Evolutionary conservation across 495 filamentous ascomycete species (phyloP).

Genomic region (Aspergillus wentii): DNA sequence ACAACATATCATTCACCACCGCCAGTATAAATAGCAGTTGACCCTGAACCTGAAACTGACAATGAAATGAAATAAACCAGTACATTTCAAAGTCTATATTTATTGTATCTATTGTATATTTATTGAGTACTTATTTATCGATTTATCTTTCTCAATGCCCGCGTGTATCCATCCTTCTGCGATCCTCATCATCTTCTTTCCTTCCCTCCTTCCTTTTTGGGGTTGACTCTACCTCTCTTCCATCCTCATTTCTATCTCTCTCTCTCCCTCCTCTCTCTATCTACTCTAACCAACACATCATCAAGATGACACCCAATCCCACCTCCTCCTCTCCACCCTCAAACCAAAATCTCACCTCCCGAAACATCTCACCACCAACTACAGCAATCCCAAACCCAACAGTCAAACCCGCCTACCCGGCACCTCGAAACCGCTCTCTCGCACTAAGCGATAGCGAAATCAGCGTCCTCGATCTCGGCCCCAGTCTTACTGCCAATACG

Average conservation of each 20-base stretch:
- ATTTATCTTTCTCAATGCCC: no score
- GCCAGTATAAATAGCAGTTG: no score
- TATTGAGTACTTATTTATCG: no score
- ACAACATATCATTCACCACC: no score
- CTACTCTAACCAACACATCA: neutral
- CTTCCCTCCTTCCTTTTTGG: no score
- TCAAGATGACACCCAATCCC: neutral
- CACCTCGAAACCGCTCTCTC: neutral
- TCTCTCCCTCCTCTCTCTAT: neutral
- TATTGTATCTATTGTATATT: no score
- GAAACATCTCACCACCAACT: neutral
- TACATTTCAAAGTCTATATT: no score
- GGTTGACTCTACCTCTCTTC: no score
- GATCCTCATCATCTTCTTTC: no score
- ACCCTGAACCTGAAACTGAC: no score
- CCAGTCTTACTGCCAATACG: slow-evolving; percentile 7
- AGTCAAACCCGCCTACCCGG: neutral
- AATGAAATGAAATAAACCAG: no score
- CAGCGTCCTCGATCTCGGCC: slow-evolving; percentile 25
- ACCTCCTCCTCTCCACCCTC: neutral
- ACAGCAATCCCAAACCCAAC: slow-evolving; percentile 2
- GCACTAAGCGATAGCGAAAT: slow-evolving; percentile 25
- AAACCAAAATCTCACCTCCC: neutral
- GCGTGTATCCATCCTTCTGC: no score
- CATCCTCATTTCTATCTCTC: neutral